A percentile compares a stretch with the other conserved stretches of the same genome.
These are phyloP conservation scores for Mortierella sp. DNA, from an alignment of 371 early-diverging fungal species.

Conservation along the genomic window DNA sequence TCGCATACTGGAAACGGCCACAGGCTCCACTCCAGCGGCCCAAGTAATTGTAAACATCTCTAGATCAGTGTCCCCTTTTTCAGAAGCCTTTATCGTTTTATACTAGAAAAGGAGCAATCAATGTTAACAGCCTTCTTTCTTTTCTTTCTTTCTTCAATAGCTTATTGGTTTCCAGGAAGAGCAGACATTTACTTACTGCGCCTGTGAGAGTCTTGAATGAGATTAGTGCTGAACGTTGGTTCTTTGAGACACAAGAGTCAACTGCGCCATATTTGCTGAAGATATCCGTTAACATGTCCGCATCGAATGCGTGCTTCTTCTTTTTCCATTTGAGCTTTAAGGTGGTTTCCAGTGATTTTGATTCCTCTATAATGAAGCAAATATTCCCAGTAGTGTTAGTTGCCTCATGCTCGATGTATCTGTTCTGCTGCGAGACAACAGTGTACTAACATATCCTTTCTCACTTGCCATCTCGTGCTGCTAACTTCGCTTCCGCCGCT, in stretches of 20 bases:
- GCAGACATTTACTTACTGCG: constrained; percentile 28
- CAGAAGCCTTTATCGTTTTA: constrained; percentile 24
- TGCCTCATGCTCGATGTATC: background rate
- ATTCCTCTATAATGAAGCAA: constrained; percentile 20
- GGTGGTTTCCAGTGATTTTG: constrained; percentile 36
- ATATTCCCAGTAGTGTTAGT: background rate
- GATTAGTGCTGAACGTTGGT: constrained; percentile 39
- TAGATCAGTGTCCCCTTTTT: constrained; percentile 18
- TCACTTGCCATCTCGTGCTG: constrained; percentile 34
- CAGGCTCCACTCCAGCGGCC: constrained; percentile 44
- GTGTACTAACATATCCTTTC: background rate
- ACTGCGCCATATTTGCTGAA: constrained; percentile 41
- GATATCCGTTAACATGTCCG: constrained; percentile 15
- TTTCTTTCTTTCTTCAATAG: too few species aligned
- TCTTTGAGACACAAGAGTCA: constrained; percentile 49
- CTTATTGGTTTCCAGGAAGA: background rate
- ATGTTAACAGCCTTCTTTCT: too few species aligned
- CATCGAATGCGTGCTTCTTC: constrained; percentile 35
- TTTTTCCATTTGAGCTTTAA: constrained; percentile 49
- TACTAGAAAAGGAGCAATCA: constrained; percentile 8
- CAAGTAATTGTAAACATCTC: constrained; percentile 34
- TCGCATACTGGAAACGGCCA: constrained; percentile 20
- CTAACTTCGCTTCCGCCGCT: constrained; percentile 15
- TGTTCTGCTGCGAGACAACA: background rate
- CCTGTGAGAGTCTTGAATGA: constrained; percentile 41